Evolutionary conservation across 257 asterid species (phyloP).

Genomic region (Ballota nigra): DNA sequence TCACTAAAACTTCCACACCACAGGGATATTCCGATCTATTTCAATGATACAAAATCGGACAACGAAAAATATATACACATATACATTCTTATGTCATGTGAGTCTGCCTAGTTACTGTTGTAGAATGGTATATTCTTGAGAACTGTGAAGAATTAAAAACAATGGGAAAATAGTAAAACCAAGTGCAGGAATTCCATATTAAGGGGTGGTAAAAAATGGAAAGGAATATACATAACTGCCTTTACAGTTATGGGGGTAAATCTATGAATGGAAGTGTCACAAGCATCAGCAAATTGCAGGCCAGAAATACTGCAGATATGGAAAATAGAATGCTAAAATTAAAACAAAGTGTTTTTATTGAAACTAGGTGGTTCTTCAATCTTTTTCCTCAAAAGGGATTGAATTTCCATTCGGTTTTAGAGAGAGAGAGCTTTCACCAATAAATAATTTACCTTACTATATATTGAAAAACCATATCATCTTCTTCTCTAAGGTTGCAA

Average conservation of each 20-base stretch:
- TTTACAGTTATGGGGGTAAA: constrained; percentile 23
- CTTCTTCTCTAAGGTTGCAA: constrained; percentile 19
- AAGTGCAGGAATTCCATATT: not conserved
- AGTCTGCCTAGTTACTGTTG: not conserved
- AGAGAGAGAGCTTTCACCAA: not conserved
- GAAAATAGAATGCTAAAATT: not conserved
- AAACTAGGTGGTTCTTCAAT: constrained; percentile 17
- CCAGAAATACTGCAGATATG: constrained; percentile 10
- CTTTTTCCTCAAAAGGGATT: constrained; percentile 12
- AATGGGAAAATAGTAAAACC: not conserved
- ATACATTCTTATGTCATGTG: not conserved
- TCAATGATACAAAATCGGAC: not conserved
- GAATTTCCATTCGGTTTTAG: constrained; percentile 16
- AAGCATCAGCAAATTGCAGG: constrained; percentile 29
- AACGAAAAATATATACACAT: not conserved
- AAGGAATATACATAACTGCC: constrained; percentile 17
- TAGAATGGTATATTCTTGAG: not conserved
- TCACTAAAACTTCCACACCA: constrained; percentile 2
- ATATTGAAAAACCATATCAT: not conserved
- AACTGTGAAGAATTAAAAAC: not conserved
- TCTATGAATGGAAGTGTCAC: constrained; percentile 25
- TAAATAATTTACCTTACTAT: not conserved
- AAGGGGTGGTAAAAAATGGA: constrained; percentile 11
- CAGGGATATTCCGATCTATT: constrained; percentile 1
- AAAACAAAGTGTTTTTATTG: constrained; percentile 27